A percentile compares a stretch with the other conserved stretches of the same genome.
These are phyloP conservation scores for Fusarium sp. DNA, from an alignment of 2,329 filamentous ascomycete genomes.

Conservation along the genomic window DNA sequence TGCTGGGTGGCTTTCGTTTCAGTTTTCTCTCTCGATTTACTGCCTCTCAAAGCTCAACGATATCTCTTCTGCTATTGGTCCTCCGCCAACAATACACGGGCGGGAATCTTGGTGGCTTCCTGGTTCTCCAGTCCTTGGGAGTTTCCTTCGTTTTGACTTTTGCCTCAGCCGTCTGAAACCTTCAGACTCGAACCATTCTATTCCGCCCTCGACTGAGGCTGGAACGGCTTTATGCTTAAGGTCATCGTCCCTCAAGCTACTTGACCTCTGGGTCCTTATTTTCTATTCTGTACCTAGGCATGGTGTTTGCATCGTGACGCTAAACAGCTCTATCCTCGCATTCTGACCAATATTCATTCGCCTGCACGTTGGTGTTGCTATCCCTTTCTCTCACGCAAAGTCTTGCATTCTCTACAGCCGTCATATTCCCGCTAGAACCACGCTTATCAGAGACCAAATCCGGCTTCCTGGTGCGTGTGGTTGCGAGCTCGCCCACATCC, in stretches of 20 bases:
- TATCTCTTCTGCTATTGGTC: conserved; percentile 3
- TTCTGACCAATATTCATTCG: background rate
- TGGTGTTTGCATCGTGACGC: background rate
- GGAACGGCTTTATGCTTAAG: background rate
- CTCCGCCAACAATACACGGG: background rate
- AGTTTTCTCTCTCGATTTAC: background rate
- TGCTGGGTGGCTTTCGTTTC: conserved; percentile 5
- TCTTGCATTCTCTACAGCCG: conserved; percentile 18
- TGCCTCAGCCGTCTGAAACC: conserved; percentile 11
- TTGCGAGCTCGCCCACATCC: conserved; percentile 13
- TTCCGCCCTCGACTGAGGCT: conserved; percentile 1
- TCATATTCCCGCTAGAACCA: conserved; percentile 30
- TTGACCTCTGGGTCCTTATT: background rate
- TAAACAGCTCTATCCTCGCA: background rate
- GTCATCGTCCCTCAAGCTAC: conserved; percentile 2
- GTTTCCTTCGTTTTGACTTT: conserved; percentile 14
- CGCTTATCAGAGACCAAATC: conserved; percentile 36
- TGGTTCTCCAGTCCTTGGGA: background rate
- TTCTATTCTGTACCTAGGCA: background rate
- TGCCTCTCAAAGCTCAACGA: conserved; percentile 6
- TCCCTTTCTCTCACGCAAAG: conserved; percentile 3
- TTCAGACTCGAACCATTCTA: background rate
- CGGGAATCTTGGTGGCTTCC: background rate
- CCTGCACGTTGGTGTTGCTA: background rate
- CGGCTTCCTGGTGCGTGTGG: conserved; percentile 32